phyloP scores from a whole-genome alignment of 176 grass and related monocot genomes.

The Neostapfia colusana region DNA sequence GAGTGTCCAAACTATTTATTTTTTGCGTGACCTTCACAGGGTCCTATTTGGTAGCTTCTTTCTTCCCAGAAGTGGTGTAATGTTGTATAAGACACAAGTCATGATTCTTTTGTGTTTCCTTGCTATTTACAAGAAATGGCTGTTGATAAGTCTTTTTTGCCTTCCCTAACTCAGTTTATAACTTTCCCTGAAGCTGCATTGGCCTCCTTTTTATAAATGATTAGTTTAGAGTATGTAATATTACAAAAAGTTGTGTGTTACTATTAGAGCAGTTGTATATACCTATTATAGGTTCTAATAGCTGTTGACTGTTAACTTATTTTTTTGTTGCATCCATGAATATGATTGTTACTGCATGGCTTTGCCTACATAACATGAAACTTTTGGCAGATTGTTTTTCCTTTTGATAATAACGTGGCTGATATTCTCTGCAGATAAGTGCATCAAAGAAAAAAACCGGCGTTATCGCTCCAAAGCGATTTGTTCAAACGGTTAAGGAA shows the following conservation, averaged over 20 bases:
- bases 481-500: constrained; percentile 88
- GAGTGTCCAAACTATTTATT: constrained; percentile 1
- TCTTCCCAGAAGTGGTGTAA: background rate
- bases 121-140: background rate
- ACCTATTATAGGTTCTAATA: background rate
- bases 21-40: background rate
- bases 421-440: constrained; percentile 61
- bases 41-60: background rate
- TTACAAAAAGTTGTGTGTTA: no score
- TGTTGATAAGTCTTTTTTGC: constrained; percentile 11
- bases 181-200: background rate
- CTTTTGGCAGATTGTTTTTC: background rate
- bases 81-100: background rate
- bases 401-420: constrained; percentile 15
- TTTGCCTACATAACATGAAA: constrained; percentile 13
- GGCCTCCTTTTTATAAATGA: background rate
- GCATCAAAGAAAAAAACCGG: constrained; percentile 93
- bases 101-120: constrained; percentile 8
- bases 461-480: constrained; percentile 83
- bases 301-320: background rate
- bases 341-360: background rate
- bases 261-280: background rate
- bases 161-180: background rate
- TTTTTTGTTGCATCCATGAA: background rate
- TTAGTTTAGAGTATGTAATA: background rate